Evolutionary conservation across 768 basidiomycete species (phyloP), one percentile per base, ranked within the genome.

Genomic region (Tricholoma flavovirens): DNA sequence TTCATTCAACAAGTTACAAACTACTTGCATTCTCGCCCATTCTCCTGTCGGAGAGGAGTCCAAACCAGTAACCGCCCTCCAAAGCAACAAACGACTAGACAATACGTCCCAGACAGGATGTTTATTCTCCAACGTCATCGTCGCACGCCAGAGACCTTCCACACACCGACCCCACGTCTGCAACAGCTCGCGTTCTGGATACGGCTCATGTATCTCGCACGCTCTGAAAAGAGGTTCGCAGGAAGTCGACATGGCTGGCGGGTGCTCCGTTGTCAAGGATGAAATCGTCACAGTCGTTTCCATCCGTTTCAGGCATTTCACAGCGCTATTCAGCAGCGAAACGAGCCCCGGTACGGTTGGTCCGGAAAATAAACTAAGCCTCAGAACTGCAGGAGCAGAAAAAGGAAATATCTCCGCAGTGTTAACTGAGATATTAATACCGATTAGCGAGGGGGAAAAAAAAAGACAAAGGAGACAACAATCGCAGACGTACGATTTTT

Each of bases 131-230:
- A 71, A 52, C 1, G 63, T 59, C 83, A 85, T 84, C 17, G 75
- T 64, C 0, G 73, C 74, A 46, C 73, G 71, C 84, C 85, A 86
- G 10, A 91, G 75, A 19, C 64, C 64, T 61, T 86, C 82, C 1
- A 87, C 77, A 17, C 69, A 70, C 19, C 64, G 62, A 0, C 83
- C 82, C 83, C 84, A 87, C 1, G 66, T 53, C 21, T 65, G 57
- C 19, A 79, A 62, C 5, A 71, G 51, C 57, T 73, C 63, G 15
- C 62, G 53, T 21, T 56, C 32, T n/a, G 55, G 49, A 17, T 62
- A 64, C 21, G 63, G 56, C 38, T 77, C 73, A 57, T 77, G 74
- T 2, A 80, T 62, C 2, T 67, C 68, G 45, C 66, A 68, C 0
- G 72, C 71, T 14, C 59, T 61, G 50, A 77, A 68, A 4, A 72